These are phyloP conservation scores for Digitaria exilis DNA, from an alignment of 202 grass and related monocot species.

Conservation along the genomic window DNA sequence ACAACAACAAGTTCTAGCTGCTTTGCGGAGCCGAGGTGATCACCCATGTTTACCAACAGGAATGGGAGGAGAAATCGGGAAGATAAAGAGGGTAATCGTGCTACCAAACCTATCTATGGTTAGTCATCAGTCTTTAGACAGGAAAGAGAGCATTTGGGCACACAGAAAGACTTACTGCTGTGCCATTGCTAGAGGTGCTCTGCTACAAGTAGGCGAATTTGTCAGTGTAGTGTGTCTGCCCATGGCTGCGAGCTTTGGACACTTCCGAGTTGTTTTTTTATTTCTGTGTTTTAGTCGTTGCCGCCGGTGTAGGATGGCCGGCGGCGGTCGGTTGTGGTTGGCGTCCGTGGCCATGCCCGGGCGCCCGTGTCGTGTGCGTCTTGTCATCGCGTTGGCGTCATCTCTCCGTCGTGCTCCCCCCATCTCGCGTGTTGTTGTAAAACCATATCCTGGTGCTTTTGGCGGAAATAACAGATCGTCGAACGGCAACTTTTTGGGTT, in stretches of 20 bases:
- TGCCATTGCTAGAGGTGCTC: constrained; percentile 42
- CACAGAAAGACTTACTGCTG: constrained; percentile 13
- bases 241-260: not conserved
- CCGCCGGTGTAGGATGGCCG: constrained; percentile 35
- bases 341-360: constrained; percentile 30
- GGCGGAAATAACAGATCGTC: constrained; percentile 44
- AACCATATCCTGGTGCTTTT: constrained; percentile 23
- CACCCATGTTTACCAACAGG: not conserved
- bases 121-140: constrained; percentile 47
- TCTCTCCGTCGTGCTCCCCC: not conserved
- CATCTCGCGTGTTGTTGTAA: constrained; percentile 34
- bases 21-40: not conserved
- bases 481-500: constrained; percentile 25
- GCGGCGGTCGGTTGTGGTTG: constrained; percentile 3
- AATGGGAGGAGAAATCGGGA: constrained; percentile 19
- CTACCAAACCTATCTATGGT: constrained; percentile 32
- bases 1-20: constrained; percentile 80
- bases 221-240: constrained; percentile 30
- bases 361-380: constrained; percentile 20
- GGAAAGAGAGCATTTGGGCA: constrained; percentile 44
- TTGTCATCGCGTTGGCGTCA: constrained; percentile 27
- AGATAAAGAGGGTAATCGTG: not conserved
- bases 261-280: not conserved
- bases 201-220: constrained; percentile 22
- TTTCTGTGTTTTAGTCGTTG: not conserved